Conservation (phyloP, 148 eudicot species). For the Bassia scoparia region DNA sequence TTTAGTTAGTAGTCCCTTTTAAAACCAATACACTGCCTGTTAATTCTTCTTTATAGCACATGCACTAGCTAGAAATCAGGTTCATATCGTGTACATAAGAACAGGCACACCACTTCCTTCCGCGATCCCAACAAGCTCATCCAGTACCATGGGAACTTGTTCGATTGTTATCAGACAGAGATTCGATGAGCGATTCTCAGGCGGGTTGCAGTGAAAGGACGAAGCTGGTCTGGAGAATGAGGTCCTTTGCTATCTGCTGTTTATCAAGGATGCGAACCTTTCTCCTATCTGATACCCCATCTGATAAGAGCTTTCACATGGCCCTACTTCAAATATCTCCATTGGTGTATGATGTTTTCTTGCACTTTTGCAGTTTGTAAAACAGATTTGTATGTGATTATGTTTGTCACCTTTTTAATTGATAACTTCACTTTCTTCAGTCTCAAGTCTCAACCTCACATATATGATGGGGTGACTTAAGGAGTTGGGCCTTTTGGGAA, state of each 20-base stretch:
- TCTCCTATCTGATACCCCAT: slow-evolving; percentile 73
- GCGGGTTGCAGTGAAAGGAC: slow-evolving; percentile 49
- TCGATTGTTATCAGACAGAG: slow-evolving; percentile 44
- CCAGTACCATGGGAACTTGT: slow-evolving; percentile 59
- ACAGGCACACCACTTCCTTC: slow-evolving; percentile 62
- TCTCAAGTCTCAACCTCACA: slow-evolving; percentile 6
- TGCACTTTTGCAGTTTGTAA: background rate
- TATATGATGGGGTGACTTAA: background rate
- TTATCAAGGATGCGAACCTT: slow-evolving; percentile 55
- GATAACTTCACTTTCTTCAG: no score
- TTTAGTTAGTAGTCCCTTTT: no score
- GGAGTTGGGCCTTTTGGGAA: background rate
- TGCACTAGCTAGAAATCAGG: background rate
- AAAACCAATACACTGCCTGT: no score
- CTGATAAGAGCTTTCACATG: slow-evolving; percentile 50
- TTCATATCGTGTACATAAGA: slow-evolving; percentile 43
- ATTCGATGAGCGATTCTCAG: slow-evolving; percentile 37
- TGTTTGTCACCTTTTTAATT: slow-evolving; percentile 22
- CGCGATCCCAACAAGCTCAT: slow-evolving; percentile 71
- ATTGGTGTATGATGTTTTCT: background rate
- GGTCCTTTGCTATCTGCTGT: slow-evolving; percentile 66
- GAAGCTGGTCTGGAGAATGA: slow-evolving; percentile 60
- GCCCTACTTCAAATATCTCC: slow-evolving; percentile 59
- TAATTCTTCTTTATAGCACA: no score
- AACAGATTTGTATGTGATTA: background rate